These are phyloP conservation scores for Tetrapisispora fleetii DNA, from an alignment of 805 yeast species.

Conservation along the genomic window DNA sequence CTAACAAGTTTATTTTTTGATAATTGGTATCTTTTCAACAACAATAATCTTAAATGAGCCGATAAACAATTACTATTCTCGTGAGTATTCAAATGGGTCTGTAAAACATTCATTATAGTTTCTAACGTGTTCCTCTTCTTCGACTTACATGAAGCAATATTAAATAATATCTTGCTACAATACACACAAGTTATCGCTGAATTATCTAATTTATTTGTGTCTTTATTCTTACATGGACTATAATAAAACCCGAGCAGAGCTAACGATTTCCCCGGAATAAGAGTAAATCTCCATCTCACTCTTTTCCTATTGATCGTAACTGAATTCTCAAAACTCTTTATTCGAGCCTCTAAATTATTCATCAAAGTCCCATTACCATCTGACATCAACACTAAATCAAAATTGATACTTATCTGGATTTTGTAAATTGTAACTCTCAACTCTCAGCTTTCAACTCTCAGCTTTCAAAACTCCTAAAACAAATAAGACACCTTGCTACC, in stretches of 20 bases:
- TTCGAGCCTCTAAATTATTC: neutral
- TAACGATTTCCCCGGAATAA: slow-evolving; percentile 21
- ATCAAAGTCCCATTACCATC: neutral
- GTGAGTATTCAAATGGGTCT: slow-evolving; percentile 10
- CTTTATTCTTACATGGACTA: slow-evolving; percentile 12
- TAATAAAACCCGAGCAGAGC: slow-evolving; percentile 23
- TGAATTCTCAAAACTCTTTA: slow-evolving; percentile 10
- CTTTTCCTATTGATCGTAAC: slow-evolving; percentile 13
- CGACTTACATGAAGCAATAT: slow-evolving; percentile 19
- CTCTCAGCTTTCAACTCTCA: too few species aligned
- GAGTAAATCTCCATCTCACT: slow-evolving; percentile 24
- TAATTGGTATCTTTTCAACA: slow-evolving; percentile 16
- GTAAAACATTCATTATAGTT: slow-evolving; percentile 19
- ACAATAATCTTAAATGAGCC: slow-evolving; percentile 10
- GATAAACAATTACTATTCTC: slow-evolving; percentile 9
- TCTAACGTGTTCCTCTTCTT: slow-evolving; percentile 16
- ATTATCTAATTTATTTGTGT: slow-evolving; percentile 6
- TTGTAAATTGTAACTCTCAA: too few species aligned
- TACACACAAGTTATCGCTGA: slow-evolving; percentile 21
- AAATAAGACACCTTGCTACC: too few species aligned
- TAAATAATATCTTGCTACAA: slow-evolving; percentile 14
- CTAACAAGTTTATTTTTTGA: neutral
- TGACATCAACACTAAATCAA: neutral
- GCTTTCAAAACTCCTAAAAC: too few species aligned
- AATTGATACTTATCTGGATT: neutral